These are phyloP conservation scores for Aspergillus sclerotialis DNA, from an alignment of 2,329 filamentous ascomycete species.

Conservation along the genomic window DNA sequence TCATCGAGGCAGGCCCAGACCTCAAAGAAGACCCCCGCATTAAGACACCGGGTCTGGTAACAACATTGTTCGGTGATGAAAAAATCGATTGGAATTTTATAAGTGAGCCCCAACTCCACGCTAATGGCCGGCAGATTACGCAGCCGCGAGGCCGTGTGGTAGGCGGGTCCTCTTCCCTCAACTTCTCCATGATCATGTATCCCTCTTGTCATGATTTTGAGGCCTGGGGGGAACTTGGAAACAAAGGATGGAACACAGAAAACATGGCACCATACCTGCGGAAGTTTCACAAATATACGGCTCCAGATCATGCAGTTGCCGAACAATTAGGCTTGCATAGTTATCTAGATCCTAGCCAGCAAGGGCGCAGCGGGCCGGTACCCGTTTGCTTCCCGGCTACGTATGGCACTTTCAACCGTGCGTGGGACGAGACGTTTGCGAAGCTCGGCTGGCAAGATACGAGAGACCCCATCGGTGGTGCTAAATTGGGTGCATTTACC, in stretches of 20 bases:
- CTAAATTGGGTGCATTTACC: conserved; percentile 31
- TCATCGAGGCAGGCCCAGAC: conserved; percentile 18
- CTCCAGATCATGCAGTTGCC: conserved; percentile 16
- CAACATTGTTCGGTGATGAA: conserved; percentile 7
- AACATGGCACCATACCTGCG: conserved; percentile 43
- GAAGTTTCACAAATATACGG: conserved; percentile 28
- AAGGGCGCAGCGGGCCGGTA: conserved; percentile 4
- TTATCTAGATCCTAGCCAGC: conserved; percentile 2
- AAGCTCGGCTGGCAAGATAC: conserved; percentile 11
- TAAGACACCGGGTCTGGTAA: conserved; percentile 6
- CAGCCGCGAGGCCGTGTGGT: conserved; percentile 43
- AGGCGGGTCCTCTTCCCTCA: conserved; percentile 41
- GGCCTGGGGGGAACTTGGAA: conserved; percentile 39
- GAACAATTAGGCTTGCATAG: conserved; percentile 2
- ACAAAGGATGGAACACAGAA: conserved; percentile 39
- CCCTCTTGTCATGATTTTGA: conserved; percentile 32
- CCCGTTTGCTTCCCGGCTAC: conserved; percentile 19
- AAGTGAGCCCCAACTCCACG: conserved; percentile 3
- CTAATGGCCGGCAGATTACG: conserved; percentile 32
- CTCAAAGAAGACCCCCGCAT: conserved; percentile 11
- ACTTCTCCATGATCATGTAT: conserved; percentile 26
- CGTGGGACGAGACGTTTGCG: conserved; percentile 8
- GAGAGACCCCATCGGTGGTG: conserved; percentile 23
- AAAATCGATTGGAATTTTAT: conserved; percentile 13
- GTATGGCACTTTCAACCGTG: conserved; percentile 15